Evolutionary conservation across 1,284 basidiomycete genomes (phyloP).

Genomic region (Butyriboletus appendiculatus): DNA sequence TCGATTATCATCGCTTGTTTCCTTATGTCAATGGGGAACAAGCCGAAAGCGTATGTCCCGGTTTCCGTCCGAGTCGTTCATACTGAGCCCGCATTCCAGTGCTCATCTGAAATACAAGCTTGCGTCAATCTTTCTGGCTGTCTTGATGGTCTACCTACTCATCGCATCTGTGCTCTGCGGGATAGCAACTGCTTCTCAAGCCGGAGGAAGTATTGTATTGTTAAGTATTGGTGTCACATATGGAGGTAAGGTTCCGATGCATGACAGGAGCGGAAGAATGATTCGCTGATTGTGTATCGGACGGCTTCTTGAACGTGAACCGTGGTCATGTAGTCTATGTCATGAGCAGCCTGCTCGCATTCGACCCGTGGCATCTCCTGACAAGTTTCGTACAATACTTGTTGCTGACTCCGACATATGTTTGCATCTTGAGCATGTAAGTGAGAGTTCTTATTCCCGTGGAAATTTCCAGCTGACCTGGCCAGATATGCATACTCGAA

Average conservation of each 20-base stretch:
- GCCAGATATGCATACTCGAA: conserved; percentile 79
- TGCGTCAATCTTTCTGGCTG: conserved; percentile 74
- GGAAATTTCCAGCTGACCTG: conserved; percentile 3
- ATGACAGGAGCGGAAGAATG: background rate
- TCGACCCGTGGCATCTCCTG: conserved; percentile 93
- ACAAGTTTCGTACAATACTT: conserved; percentile 92
- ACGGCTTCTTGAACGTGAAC: background rate
- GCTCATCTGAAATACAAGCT: conserved; percentile 86
- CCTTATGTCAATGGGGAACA: conserved; percentile 96
- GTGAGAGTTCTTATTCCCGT: conserved; percentile 28
- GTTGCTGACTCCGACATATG: conserved; percentile 84
- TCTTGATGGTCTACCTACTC: conserved; percentile 83
- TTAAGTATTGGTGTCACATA: conserved; percentile 87
- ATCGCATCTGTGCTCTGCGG: conserved; percentile 77
- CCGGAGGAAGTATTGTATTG: conserved; percentile 70
- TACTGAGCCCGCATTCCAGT: conserved; percentile 39
- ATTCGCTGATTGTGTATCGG: conserved; percentile 2
- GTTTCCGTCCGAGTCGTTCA: background rate
- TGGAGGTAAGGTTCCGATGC: conserved; percentile 56
- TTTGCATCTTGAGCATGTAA: conserved; percentile 85
- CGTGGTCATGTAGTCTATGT: conserved; percentile 57
- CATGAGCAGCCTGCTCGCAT: conserved; percentile 78
- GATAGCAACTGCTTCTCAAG: conserved; percentile 64
- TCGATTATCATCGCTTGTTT: conserved; percentile 88
- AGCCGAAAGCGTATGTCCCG: conserved; percentile 75